phyloP scores from a whole-genome alignment of 2,329 filamentous ascomycete genomes.

The Verticillium nubilum region DNA sequence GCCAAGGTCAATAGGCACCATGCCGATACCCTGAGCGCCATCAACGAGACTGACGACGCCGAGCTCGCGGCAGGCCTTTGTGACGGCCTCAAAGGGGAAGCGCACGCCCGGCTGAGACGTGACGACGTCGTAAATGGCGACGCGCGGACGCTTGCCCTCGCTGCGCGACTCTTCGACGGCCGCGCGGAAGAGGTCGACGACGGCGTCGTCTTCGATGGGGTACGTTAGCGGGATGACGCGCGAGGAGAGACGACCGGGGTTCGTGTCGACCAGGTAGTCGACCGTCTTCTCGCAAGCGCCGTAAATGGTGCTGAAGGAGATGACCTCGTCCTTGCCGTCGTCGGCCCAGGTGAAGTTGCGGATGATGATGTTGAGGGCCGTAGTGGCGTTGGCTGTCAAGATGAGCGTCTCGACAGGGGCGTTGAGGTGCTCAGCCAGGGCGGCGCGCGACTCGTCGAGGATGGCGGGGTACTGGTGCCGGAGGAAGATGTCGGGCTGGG shows the following conservation, averaged over 20 bases:
- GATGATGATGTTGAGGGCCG: constrained; percentile 72
- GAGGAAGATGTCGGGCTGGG: constrained; percentile 69
- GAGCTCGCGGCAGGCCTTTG: constrained; percentile 57
- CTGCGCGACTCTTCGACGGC: constrained; percentile 47
- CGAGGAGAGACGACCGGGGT: constrained; percentile 33
- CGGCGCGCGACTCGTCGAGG: constrained; percentile 59
- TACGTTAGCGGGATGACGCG: constrained; percentile 58
- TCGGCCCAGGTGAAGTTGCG: constrained; percentile 63
- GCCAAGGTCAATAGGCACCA: constrained; percentile 64
- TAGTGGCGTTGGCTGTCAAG: constrained; percentile 77
- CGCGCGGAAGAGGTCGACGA: constrained; percentile 56
- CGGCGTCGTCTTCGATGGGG: constrained; percentile 63
- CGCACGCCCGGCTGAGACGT: constrained; percentile 72
- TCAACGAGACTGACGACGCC: constrained; percentile 72
- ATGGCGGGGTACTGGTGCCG: constrained; percentile 59
- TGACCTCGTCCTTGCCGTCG: constrained; percentile 70
- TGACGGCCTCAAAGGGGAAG: constrained; percentile 71
- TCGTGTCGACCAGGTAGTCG: constrained; percentile 65
- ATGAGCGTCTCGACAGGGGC: constrained; percentile 63
- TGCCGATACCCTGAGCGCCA: constrained; percentile 79
- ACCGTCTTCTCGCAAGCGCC: constrained; percentile 70
- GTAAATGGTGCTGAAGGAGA: constrained; percentile 78
- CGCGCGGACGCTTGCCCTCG: constrained; percentile 55
- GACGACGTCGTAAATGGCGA: constrained; percentile 77
- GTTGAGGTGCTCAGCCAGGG: constrained; percentile 61